phyloP scores from a whole-genome alignment of 2,329 filamentous ascomycete species.

The Paecilomyces niveus region DNA sequence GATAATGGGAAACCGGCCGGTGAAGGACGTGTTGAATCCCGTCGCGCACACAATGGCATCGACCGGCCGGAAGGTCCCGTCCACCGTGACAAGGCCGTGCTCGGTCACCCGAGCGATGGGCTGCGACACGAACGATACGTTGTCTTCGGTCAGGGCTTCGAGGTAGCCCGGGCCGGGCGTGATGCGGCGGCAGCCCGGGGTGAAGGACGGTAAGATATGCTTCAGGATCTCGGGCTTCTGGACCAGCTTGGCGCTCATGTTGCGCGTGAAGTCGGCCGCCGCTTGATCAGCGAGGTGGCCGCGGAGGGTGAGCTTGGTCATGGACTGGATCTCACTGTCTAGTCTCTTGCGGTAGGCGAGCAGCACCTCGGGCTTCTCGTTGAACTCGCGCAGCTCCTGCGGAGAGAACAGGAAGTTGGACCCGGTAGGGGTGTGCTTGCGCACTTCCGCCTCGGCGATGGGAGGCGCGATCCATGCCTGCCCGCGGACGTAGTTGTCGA shows the following conservation, averaged over 20 bases:
- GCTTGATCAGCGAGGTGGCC: not conserved
- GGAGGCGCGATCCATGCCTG: not conserved
- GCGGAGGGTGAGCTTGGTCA: not conserved
- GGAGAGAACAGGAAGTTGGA: not conserved
- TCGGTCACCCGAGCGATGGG: slow-evolving; percentile 9
- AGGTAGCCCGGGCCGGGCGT: slow-evolving; percentile 34
- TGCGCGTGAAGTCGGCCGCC: not conserved
- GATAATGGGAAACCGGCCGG: not conserved
- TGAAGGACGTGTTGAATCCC: slow-evolving; percentile 21
- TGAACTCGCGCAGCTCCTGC: not conserved
- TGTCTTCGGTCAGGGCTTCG: slow-evolving; percentile 16
- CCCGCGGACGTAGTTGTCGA: not conserved
- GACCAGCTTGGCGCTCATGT: not conserved
- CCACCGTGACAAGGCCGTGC: slow-evolving; percentile 14
- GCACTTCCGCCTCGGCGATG: not conserved
- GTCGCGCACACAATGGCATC: slow-evolving; percentile 29
- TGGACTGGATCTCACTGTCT: not conserved
- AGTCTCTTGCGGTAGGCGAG: not conserved
- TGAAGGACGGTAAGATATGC: slow-evolving; percentile 25
- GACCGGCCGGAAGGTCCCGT: slow-evolving; percentile 12
- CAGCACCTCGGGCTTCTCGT: not conserved
- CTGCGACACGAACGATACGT: slow-evolving; percentile 12
- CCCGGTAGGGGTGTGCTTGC: not conserved
- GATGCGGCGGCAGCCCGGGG: slow-evolving; percentile 29
- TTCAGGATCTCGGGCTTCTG: not conserved